Base-by-base conservation (phyloP, 805 yeast species). In the Candida nanaspora region DNA sequence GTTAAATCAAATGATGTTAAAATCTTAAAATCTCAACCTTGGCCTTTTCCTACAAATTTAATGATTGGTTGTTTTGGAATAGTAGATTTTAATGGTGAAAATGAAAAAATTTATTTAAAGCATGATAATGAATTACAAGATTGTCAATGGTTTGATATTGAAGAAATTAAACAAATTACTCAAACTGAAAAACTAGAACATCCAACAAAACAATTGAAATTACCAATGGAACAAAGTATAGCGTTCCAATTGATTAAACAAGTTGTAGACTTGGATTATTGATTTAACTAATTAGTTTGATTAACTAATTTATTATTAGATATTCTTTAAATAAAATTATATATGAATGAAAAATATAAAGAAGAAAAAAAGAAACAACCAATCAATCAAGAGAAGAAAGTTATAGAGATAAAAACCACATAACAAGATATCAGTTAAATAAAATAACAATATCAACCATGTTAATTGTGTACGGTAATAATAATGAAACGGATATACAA, bases 11-110 rank as follows among this genome's bases (percentile, higher is more conserved):
- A 61, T 3, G 59, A 71, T 23, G 82, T 91, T 23, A 62, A 69
- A 39, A 71, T 91, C 40, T 62, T 82, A 19, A 69, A 78, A 51
- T 76, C 93, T 11, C 98, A 91, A 63, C 98, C 98, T 3, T 91
- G 98, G 98, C 98, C 98, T 15, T 91, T 80, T 61, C 98, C 98
- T 1, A 88, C 86, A 0, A 87, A 82, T 57, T 62, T 91, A 51
- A 91, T 91, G 98, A 74, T 91, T 49, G 98, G 98, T 9, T 89
- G 97, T 59, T 59, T 88, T 41, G 96, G 79, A 2, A 61, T 74
- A 27, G 93, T 86, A n/a, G 82, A 82, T 1, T 74, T 78, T 53
- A 75, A 82, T 47, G 84, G 83, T 2, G 58, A 52, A 4, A 79
- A 80, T 51, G 91, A 83, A 52, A 55, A 54, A 9, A 80, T 89